Evolutionary conservation across 805 yeast species (phyloP).

Genomic region (Metschnikowia reukaufii): DNA sequence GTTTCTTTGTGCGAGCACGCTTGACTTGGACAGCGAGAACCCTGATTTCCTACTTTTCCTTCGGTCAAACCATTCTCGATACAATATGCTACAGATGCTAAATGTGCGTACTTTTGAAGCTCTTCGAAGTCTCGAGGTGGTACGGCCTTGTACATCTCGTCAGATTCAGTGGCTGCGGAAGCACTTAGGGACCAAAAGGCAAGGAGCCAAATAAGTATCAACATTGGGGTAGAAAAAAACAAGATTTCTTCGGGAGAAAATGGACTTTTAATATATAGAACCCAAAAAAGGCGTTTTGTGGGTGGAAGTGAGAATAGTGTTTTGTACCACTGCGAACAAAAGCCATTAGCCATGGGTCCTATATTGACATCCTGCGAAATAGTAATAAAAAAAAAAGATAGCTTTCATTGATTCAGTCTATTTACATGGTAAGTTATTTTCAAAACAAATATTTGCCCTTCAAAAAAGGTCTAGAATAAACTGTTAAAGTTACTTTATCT

Average conservation of each 20-base stretch:
- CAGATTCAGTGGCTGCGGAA: neutral
- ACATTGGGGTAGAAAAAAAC: neutral
- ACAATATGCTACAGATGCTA: slow-evolving; percentile 41
- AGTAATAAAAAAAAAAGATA: neutral
- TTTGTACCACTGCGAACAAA: slow-evolving; percentile 3
- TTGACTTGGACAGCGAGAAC: slow-evolving; percentile 25
- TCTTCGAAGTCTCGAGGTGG: slow-evolving; percentile 21
- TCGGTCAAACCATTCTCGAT: slow-evolving; percentile 28
- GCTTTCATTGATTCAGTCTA: neutral
- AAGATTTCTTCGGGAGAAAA: no score
- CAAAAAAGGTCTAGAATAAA: no score
- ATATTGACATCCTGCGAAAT: neutral
- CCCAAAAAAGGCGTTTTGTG: neutral
- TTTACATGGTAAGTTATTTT: neutral
- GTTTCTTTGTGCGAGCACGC: slow-evolving; percentile 25
- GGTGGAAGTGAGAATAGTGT: neutral
- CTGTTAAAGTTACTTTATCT: no score
- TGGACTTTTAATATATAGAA: no score
- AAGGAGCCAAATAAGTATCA: slow-evolving; percentile 2
- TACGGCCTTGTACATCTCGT: neutral
- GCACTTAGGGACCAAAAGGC: neutral
- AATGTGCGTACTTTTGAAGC: slow-evolving; percentile 33
- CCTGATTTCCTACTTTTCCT: slow-evolving; percentile 25
- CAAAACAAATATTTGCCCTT: neutral
- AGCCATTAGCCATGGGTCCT: no score